Conservation (phyloP, 108 stramenopile genomes). For the Conticribra guillardii region DNA sequence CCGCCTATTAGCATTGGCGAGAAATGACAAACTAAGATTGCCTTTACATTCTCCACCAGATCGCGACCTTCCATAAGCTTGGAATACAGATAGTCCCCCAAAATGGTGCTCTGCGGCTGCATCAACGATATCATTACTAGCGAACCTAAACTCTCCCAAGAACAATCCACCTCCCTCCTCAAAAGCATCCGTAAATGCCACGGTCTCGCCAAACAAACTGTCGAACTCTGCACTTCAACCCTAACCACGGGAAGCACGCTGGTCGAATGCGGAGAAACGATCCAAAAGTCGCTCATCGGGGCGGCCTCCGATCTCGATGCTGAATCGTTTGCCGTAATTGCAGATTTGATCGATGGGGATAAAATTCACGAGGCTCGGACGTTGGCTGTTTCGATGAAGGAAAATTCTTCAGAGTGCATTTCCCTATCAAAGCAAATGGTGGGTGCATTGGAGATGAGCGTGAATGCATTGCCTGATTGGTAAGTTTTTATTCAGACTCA, state of each 20-base stretch:
- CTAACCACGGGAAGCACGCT: constrained; percentile 22
- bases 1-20: too few relatives aligned
- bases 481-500: too few relatives aligned
- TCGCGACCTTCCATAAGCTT: too few relatives aligned
- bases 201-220: constrained; percentile 23
- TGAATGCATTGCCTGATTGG: constrained; percentile 51
- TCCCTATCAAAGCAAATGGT: constrained; percentile 55
- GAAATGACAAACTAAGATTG: too few relatives aligned
- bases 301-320: constrained; percentile 41
- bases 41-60: too few relatives aligned
- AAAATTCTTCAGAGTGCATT: constrained; percentile 41
- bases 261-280: constrained; percentile 20
- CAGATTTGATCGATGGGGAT: constrained; percentile 60
- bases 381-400: constrained; percentile 47
- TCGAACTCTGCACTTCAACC: constrained; percentile 30
- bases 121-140: constrained; percentile 7
- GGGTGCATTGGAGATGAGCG: constrained; percentile 44
- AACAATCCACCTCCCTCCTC: background rate
- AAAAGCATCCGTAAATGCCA: constrained; percentile 18
- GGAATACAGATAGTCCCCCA: background rate
- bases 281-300: constrained; percentile 29
- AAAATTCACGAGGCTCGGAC: constrained; percentile 33
- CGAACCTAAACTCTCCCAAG: constrained; percentile 1
- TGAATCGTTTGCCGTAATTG: constrained; percentile 49
- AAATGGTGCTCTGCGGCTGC: constrained; percentile 16